Evolutionary conservation across 2,329 filamentous ascomycete species (phyloP).

Genomic region (Cercospora sojina): DNA sequence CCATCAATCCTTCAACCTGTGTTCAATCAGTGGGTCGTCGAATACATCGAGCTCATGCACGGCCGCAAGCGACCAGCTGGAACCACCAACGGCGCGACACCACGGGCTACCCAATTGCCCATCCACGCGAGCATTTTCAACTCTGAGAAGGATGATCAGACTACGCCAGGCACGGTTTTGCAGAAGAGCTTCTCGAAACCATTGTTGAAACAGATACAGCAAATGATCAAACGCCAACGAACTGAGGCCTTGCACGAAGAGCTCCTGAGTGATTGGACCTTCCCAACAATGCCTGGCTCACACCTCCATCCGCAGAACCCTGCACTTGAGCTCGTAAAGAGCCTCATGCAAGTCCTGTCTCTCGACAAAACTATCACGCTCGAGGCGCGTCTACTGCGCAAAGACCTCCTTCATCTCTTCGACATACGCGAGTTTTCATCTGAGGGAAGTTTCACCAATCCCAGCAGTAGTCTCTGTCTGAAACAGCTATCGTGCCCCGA

Average conservation of each 20-base stretch:
- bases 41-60: slow-evolving; percentile 96
- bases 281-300: slow-evolving; percentile 75
- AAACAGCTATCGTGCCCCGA: slow-evolving; percentile 79
- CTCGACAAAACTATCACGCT: slow-evolving; percentile 88
- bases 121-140: slow-evolving; percentile 55
- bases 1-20: slow-evolving; percentile 75
- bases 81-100: slow-evolving; percentile 46
- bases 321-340: slow-evolving; percentile 86
- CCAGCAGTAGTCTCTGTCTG: slow-evolving; percentile 71
- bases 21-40: slow-evolving; percentile 90
- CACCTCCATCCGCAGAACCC: slow-evolving; percentile 67
- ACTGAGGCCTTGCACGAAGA: slow-evolving; percentile 87
- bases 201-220: slow-evolving; percentile 80
- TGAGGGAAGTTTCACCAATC: slow-evolving; percentile 85
- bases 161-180: slow-evolving; percentile 62
- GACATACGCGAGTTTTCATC: slow-evolving; percentile 91
- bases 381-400: slow-evolving; percentile 82
- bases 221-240: slow-evolving; percentile 80
- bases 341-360: slow-evolving; percentile 85
- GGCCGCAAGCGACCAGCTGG: slow-evolving; percentile 66
- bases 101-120: slow-evolving; percentile 61
- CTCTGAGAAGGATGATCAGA: slow-evolving; percentile 59
- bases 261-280: slow-evolving; percentile 80
- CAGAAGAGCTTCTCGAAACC: slow-evolving; percentile 84
- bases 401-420: slow-evolving; percentile 84